Base-by-base conservation (phyloP, 202 grass and related monocot genomes). In the Schoenoplectus tabernaemontani region DNA sequence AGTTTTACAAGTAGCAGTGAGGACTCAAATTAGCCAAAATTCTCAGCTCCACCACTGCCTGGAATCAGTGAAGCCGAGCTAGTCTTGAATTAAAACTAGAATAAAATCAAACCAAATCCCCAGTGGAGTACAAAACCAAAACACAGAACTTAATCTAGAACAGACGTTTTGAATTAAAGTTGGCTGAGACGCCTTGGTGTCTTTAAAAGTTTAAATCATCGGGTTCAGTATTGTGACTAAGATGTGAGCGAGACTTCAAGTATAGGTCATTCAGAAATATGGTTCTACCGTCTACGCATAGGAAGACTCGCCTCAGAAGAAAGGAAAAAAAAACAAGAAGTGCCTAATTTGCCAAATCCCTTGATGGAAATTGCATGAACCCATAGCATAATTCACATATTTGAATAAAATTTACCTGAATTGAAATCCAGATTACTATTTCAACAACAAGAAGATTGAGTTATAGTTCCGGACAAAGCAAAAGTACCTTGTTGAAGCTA, bases 401-500 rank as follows among this genome's bases (percentile, higher is more conserved):
- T 44, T 4, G 37, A 79, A 17, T 22, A 19, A 59, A 28, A 70
- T 56, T 68, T 11, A 4, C 6, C 34, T 34, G 13, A 44, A 68
- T 71, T 68, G 9, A 46, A 64, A 61, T 59, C n/a, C 11, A 22
- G 46, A 71, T 78, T 43, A 61, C 33, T 56, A 76, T 34, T 37
- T 7, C 57, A 77, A 48, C 24, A 50, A 75, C 36, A 16, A 9
- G 4, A 58, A 74, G 12, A 57, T 15, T 32, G 37, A 64, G 80
- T 83, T 84, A 79, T 65, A 22, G 57, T 61, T 24, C 33, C 57
- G 48, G 33, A 73, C 74, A 26, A 53, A 47, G 70, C 5, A 20
- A 23, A 77, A 65, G 30, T 76, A 96, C 93, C 84, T 96, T 90
- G 71, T 78, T 90, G 59, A 77, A 66, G 38, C 80, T 78, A 38